Evolutionary conservation across 768 basidiomycete species (phyloP), one percentile per base, ranked within the genome.

Genomic region (Rhizopogon vinicolor): DNA sequence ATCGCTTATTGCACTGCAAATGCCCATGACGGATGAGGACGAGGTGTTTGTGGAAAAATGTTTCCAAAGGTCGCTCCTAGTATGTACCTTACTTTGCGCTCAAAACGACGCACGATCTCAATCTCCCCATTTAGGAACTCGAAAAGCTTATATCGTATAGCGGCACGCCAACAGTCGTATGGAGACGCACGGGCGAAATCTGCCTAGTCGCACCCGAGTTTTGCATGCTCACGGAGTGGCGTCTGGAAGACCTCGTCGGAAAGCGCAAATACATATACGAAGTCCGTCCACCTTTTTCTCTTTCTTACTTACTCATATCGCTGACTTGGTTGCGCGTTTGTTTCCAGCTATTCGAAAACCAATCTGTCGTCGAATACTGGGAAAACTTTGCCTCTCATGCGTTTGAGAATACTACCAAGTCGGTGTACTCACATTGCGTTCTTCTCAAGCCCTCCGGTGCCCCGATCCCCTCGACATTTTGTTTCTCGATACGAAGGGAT

Each of bases 161-260:
- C 62, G 96, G 96, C 10, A 98, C 96, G 29, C 96, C 96, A 2
- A 98, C 96, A 1, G 93, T 95, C 41, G 91, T 96, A 10, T 99
- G 96, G 96, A 86, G 97, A 44, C 81, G 97, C 50, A 99, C 97
- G 18, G 97, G 97, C 63, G 97, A 99, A 74, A 94, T 99, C 25
- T 95, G 93, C 65, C 85, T 97, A 44, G 97, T 94, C 45, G 95
- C 94, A 0, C 90, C 93, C 5, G 97, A 99, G 72, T 98, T 99
- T 67, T 91, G 89, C 69, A 87, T 92, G 81, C 76, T 99, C 58
- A 94, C 93, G 8, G 92, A 89, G 62, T 95, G 93, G 91, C 83
- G 84, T 8, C 79, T 87, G 70, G 87, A 91, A 58, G 93, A 98
- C 60, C 78, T 99, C 18, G 61, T 86, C 22, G 79, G 79, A 9